Percentiles rank a stretch among this genome's conserved stretches.
phyloP scores from a whole-genome alignment of 345 rosid genomes.

The Populus ilicifolia region DNA sequence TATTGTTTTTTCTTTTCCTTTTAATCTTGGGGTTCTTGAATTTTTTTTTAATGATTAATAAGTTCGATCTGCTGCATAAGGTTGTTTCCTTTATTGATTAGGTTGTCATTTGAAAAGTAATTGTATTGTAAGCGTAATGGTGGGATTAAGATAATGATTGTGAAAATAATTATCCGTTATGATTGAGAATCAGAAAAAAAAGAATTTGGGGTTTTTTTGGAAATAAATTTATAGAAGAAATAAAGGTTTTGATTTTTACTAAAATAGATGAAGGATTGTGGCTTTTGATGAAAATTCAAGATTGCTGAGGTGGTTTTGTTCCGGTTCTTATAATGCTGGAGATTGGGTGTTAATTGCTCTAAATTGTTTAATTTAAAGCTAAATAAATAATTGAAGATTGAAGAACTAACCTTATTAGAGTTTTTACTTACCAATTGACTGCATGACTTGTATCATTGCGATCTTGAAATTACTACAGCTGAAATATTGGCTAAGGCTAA shows the following conservation, averaged over 20 bases:
- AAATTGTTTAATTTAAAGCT: background rate
- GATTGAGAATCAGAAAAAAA: background rate
- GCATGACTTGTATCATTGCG: background rate
- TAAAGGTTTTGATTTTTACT: background rate
- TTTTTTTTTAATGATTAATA: background rate
- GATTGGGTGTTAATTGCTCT: background rate
- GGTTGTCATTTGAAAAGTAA: background rate
- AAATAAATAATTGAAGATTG: background rate
- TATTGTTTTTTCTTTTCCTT: slow-evolving; percentile 20
- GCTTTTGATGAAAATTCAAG: background rate
- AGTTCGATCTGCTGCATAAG: slow-evolving; percentile 1
- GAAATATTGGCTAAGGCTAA: background rate
- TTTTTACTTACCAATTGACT: background rate
- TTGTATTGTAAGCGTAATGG: background rate
- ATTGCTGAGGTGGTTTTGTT: background rate
- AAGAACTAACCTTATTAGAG: background rate
- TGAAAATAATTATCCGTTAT: background rate
- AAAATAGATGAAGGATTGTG: background rate
- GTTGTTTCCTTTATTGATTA: background rate
- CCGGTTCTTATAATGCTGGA: background rate
- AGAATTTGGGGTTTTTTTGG: background rate
- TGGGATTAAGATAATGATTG: slow-evolving; percentile 1
- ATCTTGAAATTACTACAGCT: background rate
- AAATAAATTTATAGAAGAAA: background rate
- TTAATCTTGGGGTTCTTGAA: background rate